Percentiles rank a stretch among this genome's conserved stretches.
phyloP scores from a whole-genome alignment of 2,329 filamentous ascomycete species.

The Blumeria graminis region DNA sequence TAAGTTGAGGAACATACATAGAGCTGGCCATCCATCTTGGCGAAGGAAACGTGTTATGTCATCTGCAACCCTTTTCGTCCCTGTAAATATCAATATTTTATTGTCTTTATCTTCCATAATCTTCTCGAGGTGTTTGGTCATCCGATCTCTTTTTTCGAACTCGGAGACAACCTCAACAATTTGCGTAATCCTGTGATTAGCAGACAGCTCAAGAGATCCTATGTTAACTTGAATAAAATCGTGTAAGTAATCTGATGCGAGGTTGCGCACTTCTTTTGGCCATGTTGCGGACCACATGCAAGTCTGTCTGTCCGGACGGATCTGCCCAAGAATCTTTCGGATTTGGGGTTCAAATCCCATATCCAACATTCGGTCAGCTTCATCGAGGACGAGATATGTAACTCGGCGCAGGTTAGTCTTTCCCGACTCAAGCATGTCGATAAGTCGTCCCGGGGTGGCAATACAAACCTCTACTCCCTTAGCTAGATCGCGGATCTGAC shows the following conservation, averaged over 20 bases:
- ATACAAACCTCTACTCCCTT: constrained; percentile 97
- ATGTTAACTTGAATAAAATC: constrained; percentile 99
- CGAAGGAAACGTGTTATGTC: constrained; percentile 94
- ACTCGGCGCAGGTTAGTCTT: constrained; percentile 96
- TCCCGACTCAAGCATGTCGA: constrained; percentile 94
- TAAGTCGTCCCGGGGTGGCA: constrained; percentile 88
- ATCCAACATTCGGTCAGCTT: constrained; percentile 98
- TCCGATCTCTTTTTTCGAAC: constrained; percentile 90
- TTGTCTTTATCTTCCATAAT: constrained; percentile 92
- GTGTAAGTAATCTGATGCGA: constrained; percentile 73
- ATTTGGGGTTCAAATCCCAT: constrained; percentile 99
- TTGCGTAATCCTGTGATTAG: constrained; percentile 95
- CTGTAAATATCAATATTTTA: constrained; percentile 89
- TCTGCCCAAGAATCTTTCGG: constrained; percentile 93
- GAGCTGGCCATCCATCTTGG: constrained; percentile 91
- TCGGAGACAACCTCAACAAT: constrained; percentile 90
- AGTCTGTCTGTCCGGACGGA: constrained; percentile 92
- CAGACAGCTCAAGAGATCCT: constrained; percentile 81
- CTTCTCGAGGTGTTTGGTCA: constrained; percentile 94
- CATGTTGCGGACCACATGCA: constrained; percentile 99
- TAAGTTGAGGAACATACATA: constrained; percentile 43
- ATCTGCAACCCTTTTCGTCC: constrained; percentile 85
- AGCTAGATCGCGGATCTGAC: constrained; percentile 83
- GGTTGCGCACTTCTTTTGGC: constrained; percentile 91
- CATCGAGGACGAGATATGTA: constrained; percentile 93